Conservation (phyloP, 1,284 basidiomycete genomes). For the Ustilago sp. region DNA sequence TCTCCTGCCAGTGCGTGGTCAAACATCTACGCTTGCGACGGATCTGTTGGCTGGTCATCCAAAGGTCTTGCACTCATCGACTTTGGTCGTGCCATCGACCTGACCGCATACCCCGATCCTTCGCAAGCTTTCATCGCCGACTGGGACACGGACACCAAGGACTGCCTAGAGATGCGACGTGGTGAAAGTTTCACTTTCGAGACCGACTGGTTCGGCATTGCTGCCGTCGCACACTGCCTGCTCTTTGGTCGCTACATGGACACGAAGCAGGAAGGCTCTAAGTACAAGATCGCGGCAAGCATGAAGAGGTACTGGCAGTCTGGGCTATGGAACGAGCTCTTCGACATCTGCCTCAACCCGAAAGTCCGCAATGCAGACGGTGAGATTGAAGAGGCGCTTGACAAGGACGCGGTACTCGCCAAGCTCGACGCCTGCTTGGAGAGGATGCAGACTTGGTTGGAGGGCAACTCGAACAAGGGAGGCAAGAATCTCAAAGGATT, state of each 20-base stretch:
- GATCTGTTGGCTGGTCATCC: constrained; percentile 83
- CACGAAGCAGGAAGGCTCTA: constrained; percentile 26
- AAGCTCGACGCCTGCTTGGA: constrained; percentile 75
- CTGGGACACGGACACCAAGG: constrained; percentile 81
- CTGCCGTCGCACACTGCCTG: constrained; percentile 92
- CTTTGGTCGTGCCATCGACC: constrained; percentile 94
- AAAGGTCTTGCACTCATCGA: constrained; percentile 95
- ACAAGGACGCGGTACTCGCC: constrained; percentile 75
- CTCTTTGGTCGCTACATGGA: constrained; percentile 90
- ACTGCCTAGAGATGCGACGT: constrained; percentile 90
- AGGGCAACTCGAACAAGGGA: constrained; percentile 76
- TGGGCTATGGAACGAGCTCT: constrained; percentile 85
- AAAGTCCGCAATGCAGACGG: constrained; percentile 61
- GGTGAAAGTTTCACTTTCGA: constrained; percentile 89
- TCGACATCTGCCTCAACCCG: constrained; percentile 85
- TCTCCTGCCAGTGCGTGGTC: constrained; percentile 80
- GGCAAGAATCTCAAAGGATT: constrained; percentile 73
- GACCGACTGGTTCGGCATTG: constrained; percentile 94
- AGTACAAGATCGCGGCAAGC: constrained; percentile 73
- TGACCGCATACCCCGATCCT: constrained; percentile 75
- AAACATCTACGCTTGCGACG: constrained; percentile 79
- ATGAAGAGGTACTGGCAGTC: constrained; percentile 96
- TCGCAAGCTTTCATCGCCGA: constrained; percentile 86
- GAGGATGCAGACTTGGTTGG: constrained; percentile 90
- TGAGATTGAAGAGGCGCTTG: constrained; percentile 71